Evolutionary conservation across 2,329 filamentous ascomycete species (phyloP).

Genomic region (Exophiala mesophila): DNA sequence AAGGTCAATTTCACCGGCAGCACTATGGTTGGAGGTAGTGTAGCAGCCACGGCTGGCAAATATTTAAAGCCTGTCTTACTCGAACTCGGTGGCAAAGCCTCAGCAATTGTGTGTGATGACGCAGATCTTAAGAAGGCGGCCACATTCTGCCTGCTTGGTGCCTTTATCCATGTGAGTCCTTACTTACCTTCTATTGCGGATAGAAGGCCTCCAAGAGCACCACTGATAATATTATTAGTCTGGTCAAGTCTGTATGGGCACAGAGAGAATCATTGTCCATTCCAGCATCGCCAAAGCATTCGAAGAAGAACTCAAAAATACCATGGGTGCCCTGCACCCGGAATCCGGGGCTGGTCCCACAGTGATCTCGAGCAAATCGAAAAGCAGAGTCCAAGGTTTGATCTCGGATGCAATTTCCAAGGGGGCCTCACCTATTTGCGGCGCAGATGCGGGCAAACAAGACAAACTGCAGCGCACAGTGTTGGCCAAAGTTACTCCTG

Average conservation of each 20-base stretch:
- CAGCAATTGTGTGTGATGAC: slow-evolving; percentile 72
- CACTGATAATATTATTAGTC: slow-evolving; percentile 20
- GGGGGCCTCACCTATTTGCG: slow-evolving; percentile 52
- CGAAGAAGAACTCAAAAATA: slow-evolving; percentile 22
- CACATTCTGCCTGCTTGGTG: slow-evolving; percentile 9
- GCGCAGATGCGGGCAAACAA: slow-evolving; percentile 16
- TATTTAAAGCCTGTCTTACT: slow-evolving; percentile 73
- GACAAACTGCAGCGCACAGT: slow-evolving; percentile 38
- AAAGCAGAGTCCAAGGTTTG: slow-evolving; percentile 50
- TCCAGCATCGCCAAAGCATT: slow-evolving; percentile 50
- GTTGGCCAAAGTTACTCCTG: slow-evolving; percentile 32
- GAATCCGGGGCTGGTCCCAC: slow-evolving; percentile 25
- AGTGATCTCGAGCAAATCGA: slow-evolving; percentile 42
- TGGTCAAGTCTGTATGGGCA: slow-evolving; percentile 83
- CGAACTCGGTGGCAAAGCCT: slow-evolving; percentile 78
- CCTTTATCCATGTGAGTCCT: slow-evolving; percentile 7
- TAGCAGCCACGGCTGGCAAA: slow-evolving; percentile 64
- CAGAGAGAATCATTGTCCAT: slow-evolving; percentile 69
- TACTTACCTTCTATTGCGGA: no score
- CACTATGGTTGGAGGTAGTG: slow-evolving; percentile 65
- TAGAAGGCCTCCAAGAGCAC: not conserved
- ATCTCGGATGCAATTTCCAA: slow-evolving; percentile 51
- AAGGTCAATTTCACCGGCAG: slow-evolving; percentile 79
- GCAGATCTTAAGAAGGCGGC: slow-evolving; percentile 71
- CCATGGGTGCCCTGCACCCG: slow-evolving; percentile 4